These are phyloP conservation scores for Ogataea minuta DNA, from an alignment of 805 yeast genomes.

Conservation along the genomic window DNA sequence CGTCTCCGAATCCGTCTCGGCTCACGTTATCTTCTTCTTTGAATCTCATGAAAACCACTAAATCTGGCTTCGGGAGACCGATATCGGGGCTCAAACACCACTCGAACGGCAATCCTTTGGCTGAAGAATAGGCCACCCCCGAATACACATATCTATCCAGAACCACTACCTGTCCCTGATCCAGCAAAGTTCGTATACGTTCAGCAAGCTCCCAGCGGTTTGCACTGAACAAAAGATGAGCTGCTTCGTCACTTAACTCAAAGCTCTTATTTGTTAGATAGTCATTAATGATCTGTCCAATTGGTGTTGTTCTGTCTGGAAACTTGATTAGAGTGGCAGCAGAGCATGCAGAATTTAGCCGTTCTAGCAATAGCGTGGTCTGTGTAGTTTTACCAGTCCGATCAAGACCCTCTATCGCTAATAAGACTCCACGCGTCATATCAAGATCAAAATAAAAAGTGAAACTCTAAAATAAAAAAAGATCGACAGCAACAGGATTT, in stretches of 20 bases:
- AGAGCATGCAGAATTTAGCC: conserved; percentile 28
- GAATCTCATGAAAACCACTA: conserved; percentile 72
- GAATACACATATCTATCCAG: conserved; percentile 89
- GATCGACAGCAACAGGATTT: conserved; percentile 60
- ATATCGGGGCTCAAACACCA: conserved; percentile 85
- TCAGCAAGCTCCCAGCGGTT: conserved; percentile 85
- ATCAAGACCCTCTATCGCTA: conserved; percentile 90
- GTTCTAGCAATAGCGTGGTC: conserved; percentile 40
- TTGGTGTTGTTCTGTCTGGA: conserved; percentile 82
- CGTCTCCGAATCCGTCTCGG: conserved; percentile 90
- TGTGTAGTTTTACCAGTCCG: conserved; percentile 95
- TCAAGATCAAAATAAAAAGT: no score
- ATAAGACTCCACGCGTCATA: conserved; percentile 61
- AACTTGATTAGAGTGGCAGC: conserved; percentile 62
- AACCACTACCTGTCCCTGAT: conserved; percentile 57
- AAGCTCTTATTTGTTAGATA: conserved; percentile 57
- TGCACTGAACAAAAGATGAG: conserved; percentile 86
- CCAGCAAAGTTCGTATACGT: conserved; percentile 43
- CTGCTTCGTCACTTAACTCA: conserved; percentile 67
- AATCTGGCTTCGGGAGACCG: conserved; percentile 86
- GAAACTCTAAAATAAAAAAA: no score
- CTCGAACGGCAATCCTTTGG: conserved; percentile 66
- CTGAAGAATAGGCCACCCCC: conserved; percentile 89
- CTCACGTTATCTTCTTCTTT: conserved; percentile 43
- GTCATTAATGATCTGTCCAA: conserved; percentile 74